Conservation (phyloP, 192 early-diverging fungal species). For the Linderina pennispora region DNA sequence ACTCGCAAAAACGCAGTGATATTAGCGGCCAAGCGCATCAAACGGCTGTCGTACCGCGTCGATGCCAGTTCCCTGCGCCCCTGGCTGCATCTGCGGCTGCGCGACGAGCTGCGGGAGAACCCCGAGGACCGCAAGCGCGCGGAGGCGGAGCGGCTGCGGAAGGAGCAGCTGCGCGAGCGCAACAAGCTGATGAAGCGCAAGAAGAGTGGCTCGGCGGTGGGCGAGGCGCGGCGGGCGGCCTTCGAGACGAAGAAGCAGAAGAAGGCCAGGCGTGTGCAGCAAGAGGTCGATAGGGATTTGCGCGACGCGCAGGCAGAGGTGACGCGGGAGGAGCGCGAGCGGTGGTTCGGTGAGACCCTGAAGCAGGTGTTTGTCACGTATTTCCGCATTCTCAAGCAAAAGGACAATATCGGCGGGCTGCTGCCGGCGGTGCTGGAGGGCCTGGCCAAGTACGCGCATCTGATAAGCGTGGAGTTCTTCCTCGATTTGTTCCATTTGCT, state of each 20-base stretch:
- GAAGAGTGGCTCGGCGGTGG: conserved; percentile 26
- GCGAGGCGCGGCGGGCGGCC: conserved; percentile 50
- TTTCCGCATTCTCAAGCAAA: conserved; percentile 90
- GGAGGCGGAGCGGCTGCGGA: conserved; percentile 46
- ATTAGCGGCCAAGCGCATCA: conserved; percentile 79
- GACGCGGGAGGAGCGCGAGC: conserved; percentile 73
- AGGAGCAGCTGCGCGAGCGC: conserved; percentile 39
- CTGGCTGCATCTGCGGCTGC: conserved; percentile 77
- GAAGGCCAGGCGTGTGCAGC: conserved; percentile 48
- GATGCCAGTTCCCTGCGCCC: conserved; percentile 59
- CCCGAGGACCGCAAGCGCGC: conserved; percentile 49
- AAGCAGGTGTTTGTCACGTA: conserved; percentile 93
- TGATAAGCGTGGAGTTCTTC: conserved; percentile 97
- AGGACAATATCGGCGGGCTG: conserved; percentile 57
- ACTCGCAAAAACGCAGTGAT: conserved; percentile 81
- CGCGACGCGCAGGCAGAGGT: conserved; percentile 89
- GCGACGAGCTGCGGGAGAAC: conserved; percentile 67
- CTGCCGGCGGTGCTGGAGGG: conserved; percentile 62
- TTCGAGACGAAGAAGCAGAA: conserved; percentile 68
- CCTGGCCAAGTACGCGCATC: conserved; percentile 73
- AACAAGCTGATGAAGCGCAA: conserved; percentile 30
- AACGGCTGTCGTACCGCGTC: conserved; percentile 71
- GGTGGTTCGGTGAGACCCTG: conserved; percentile 87
- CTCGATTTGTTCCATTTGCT: conserved; percentile 79
- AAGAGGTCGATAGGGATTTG: conserved; percentile 47